A percentile compares a stretch with the other conserved stretches of the same genome.
Conservation (phyloP, 179 eudicot genomes). For the Sideroxylon spinosum region DNA sequence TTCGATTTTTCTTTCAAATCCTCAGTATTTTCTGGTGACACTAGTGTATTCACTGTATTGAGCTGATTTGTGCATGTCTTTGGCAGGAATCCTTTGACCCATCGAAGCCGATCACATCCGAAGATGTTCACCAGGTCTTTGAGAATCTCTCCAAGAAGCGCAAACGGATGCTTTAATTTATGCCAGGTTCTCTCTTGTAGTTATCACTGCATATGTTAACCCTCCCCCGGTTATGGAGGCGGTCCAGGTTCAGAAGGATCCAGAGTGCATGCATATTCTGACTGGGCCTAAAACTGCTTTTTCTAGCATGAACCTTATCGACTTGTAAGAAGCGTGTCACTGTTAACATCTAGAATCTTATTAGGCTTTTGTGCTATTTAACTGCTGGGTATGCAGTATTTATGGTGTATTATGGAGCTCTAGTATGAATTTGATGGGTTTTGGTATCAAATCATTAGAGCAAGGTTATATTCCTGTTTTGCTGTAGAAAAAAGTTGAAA, state of each 20-base stretch:
- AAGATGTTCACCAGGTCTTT: constrained; percentile 69
- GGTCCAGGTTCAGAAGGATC: constrained; percentile 10
- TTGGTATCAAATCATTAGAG: background rate
- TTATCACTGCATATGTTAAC: background rate
- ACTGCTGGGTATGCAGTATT: background rate
- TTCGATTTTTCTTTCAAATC: background rate
- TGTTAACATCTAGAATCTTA: background rate
- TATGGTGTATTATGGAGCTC: too few species aligned
- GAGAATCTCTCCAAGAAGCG: constrained; percentile 90
- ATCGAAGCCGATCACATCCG: constrained; percentile 63
- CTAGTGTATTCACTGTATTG: background rate
- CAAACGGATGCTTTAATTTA: constrained; percentile 44
- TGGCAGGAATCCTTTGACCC: constrained; percentile 58
- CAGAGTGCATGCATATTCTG: background rate
- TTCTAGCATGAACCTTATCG: background rate
- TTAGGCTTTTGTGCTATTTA: background rate
- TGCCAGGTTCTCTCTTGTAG: constrained; percentile 16
- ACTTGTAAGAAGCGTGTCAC: background rate
- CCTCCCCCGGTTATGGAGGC: background rate
- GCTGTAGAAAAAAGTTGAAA: background rate
- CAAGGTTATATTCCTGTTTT: background rate
- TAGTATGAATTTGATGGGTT: background rate
- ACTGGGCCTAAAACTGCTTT: background rate
- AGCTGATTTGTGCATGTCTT: constrained; percentile 7
- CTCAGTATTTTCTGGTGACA: background rate